Base-by-base conservation (phyloP, 2,329 filamentous ascomycete genomes). In the Ophiostoma ips region DNA sequence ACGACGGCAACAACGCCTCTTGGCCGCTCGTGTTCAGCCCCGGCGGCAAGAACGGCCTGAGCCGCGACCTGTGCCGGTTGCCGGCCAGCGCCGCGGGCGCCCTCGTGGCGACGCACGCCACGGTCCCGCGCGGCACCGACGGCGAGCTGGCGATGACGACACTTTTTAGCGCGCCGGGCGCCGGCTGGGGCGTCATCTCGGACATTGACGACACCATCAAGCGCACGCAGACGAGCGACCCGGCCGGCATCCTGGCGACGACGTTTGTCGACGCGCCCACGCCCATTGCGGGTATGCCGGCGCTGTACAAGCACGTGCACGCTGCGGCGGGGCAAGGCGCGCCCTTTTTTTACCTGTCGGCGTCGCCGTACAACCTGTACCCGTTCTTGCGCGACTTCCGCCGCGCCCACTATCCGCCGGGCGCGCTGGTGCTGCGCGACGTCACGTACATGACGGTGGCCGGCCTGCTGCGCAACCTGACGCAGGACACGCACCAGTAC, bases 151-250 rank as follows among this genome's bases (percentile, higher is more conserved):
- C 78, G 37, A 81, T 84, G 72, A 75, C 76, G 53, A 94, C 87
- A 0, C 75, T 80, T 16, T 88, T 84, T 59, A 84, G 85, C 0
- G 80, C 78, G 16, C 77, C 83, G 0, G 89, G 89, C 8, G 95
- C 88, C 45, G 89, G 90, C 8, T 95, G 88, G 88, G 79, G 78
- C 12, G 68, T 96, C 12, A 81, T 95, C 55, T 90, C 84, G 36
- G 90, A 96, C 59, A 78, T 96, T 57, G 92, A 96, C 61, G 90
- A 96, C 65, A 95, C 89, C 0, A 94, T 96, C 70, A 95, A 96
- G 66, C 70, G 89, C 57, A 95, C 90, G 0, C 73, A 84, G 63
- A 95, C 90, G 0, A 78, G 81, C 40, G 83, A 86, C 46, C 81
- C 87, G 0, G 73, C 84, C 8, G 87, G 87, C 3, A 90, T 95